Base-by-base conservation (phyloP, 108 stramenopile genomes). In the Phaeodactylum tricornutum region DNA sequence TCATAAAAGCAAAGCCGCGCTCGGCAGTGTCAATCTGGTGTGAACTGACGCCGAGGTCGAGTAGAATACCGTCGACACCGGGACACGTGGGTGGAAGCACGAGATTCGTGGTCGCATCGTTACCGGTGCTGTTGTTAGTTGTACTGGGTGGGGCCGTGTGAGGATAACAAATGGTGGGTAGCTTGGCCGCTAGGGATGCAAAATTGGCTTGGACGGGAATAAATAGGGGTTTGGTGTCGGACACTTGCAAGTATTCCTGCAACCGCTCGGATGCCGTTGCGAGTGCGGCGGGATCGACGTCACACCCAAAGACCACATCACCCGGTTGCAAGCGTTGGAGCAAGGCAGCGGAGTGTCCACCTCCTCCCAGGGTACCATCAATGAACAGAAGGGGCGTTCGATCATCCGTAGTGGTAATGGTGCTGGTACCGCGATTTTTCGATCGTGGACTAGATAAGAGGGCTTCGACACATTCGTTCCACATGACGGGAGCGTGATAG, bases 41-140 rank as follows among this genome's bases (percentile, higher is more conserved):
- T 5, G 88, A 91, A 8, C 83, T 87, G 1, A 96, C 89, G 7
- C 96, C 96, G 21, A 94, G 59, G 66, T 96, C 96, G 8, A 96
- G 61, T 7, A 96, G 56, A 36, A 96, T 81, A n/a, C 96, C 96
- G 56, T 93, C 90, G 6, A 89, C 86, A 4, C 3, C 23, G 1
- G 22, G 2, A 15, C 23, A 23, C n/a, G 2, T 23, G 1, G 33
- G 4, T 24, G 22, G 26, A 20, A 6, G 14, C 29, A 3, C 4
- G 19, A 20, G 6, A n/a, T n/a, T n/a, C n/a, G n/a, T n/a, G n/a
- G n/a, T n/a, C n/a, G n/a, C 29, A 11, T 1, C 23, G 17, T 19
- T 4, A 2, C 33, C 22, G 2, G 4, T 9, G 21, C 12, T 8
- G 1, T 22, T 27, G 27, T 53, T 39, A 14, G 64, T 59, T n/a